These are phyloP conservation scores for Xylona heveae DNA, from an alignment of 495 filamentous ascomycete genomes.

Conservation along the genomic window DNA sequence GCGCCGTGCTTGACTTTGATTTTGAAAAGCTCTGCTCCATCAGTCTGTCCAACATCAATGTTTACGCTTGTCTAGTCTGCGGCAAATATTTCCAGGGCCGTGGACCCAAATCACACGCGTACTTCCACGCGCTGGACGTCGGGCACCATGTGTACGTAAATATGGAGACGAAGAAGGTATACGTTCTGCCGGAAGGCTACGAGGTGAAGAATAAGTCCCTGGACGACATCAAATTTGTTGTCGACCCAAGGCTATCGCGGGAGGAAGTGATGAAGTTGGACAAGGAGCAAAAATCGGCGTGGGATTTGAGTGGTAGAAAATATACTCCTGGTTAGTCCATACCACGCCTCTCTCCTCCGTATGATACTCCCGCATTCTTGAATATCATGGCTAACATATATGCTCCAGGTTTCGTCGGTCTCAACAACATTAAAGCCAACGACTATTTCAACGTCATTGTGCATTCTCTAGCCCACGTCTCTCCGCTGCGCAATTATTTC, in stretches of 20 bases:
- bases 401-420: slow-evolving; percentile 62
- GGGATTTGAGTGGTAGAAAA: slow-evolving; percentile 58
- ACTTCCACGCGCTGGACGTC: slow-evolving; percentile 90
- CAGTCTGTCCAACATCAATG: slow-evolving; percentile 91
- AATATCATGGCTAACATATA: slow-evolving; percentile 3
- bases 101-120: slow-evolving; percentile 84
- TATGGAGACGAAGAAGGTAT: slow-evolving; percentile 85
- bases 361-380: too few relatives aligned
- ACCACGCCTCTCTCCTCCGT: too few relatives aligned
- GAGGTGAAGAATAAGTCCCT: slow-evolving; percentile 89
- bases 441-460: slow-evolving; percentile 95
- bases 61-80: slow-evolving; percentile 94
- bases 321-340: slow-evolving; percentile 56
- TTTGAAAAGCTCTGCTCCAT: slow-evolving; percentile 97
- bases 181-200: slow-evolving; percentile 91
- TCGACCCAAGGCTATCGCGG: slow-evolving; percentile 70
- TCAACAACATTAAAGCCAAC: slow-evolving; percentile 99
- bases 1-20: slow-evolving; percentile 73
- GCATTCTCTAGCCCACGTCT: slow-evolving; percentile 80
- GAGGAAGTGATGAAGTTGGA: slow-evolving; percentile 64
- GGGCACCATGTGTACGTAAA: slow-evolving; percentile 97
- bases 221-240: slow-evolving; percentile 97
- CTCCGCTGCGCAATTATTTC: slow-evolving; percentile 80
- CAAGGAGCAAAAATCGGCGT: slow-evolving; percentile 48
- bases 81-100: slow-evolving; percentile 95